Evolutionary conservation across 1,284 basidiomycete species (phyloP).

Genomic region (Malassezia restricta): DNA sequence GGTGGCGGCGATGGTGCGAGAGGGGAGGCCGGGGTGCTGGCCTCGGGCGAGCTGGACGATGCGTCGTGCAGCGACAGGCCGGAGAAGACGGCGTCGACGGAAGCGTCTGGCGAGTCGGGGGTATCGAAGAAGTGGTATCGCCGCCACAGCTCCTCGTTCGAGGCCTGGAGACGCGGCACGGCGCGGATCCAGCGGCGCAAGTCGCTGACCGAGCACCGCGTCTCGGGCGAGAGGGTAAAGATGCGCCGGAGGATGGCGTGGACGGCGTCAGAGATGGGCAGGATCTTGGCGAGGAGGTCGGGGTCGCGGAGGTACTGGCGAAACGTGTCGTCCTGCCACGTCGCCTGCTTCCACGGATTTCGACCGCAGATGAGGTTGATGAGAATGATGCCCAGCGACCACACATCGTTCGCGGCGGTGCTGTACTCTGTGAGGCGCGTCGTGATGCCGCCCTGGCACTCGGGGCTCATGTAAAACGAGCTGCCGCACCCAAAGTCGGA

Average conservation of each 20-base stretch:
- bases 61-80: neutral
- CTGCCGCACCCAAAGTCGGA: constrained; percentile 90
- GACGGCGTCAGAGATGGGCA: constrained; percentile 41
- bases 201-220: constrained; percentile 31
- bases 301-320: constrained; percentile 39
- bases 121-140: neutral
- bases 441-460: constrained; percentile 72
- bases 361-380: constrained; percentile 79
- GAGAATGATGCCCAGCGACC: constrained; percentile 83
- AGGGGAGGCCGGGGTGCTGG: neutral
- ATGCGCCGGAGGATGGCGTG: constrained; percentile 41
- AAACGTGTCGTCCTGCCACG: constrained; percentile 61
- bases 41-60: neutral
- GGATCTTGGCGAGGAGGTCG: constrained; percentile 39
- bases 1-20: no score
- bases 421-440: constrained; percentile 55
- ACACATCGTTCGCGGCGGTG: constrained; percentile 64
- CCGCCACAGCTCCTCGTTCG: constrained; percentile 26
- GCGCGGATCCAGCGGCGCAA: constrained; percentile 29
- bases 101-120: neutral
- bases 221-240: constrained; percentile 37
- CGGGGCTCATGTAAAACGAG: constrained; percentile 92
- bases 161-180: constrained; percentile 38
- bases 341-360: constrained; percentile 75
- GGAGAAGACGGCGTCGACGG: neutral